A percentile compares a stretch with the other conserved stretches of the same genome.
Evolutionary conservation across 345 rosid species (phyloP).

Genomic region (Pseudoturritis turrita): DNA sequence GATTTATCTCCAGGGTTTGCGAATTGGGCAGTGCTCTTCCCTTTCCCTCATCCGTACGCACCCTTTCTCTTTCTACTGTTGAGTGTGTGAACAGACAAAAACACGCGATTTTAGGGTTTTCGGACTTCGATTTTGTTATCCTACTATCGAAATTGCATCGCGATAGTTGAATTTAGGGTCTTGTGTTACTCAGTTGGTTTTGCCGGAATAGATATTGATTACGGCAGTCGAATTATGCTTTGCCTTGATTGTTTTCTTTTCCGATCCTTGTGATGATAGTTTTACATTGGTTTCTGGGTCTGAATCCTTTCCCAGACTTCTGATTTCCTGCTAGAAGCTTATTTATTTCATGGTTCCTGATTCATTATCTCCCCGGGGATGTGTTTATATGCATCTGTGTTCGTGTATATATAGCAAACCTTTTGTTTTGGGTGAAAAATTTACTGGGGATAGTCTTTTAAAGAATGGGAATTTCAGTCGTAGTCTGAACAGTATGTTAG

Average conservation of each 20-base stretch:
- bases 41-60: slow-evolving; percentile 6
- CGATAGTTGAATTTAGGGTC: not conserved
- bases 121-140: not conserved
- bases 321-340: not conserved
- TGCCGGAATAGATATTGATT: not conserved
- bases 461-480: not conserved
- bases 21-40: slow-evolving; percentile 6
- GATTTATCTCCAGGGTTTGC: not conserved
- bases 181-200: not conserved
- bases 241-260: not conserved
- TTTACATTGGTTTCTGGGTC: not conserved
- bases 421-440: not conserved
- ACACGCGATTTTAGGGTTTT: slow-evolving; percentile 22
- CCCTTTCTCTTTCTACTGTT: slow-evolving; percentile 3
- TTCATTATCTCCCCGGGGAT: not conserved
- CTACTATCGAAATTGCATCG: not conserved
- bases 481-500: not conserved
- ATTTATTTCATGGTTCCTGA: not conserved
- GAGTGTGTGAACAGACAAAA: not conserved
- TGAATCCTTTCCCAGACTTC: not conserved
- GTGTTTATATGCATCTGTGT: not conserved
- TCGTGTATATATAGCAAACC: not conserved
- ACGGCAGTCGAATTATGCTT: not conserved
- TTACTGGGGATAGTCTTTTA: not conserved
- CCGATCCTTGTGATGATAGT: not conserved